Base-by-base conservation (phyloP, 768 basidiomycete species). In the Lyophyllum atratum region DNA sequence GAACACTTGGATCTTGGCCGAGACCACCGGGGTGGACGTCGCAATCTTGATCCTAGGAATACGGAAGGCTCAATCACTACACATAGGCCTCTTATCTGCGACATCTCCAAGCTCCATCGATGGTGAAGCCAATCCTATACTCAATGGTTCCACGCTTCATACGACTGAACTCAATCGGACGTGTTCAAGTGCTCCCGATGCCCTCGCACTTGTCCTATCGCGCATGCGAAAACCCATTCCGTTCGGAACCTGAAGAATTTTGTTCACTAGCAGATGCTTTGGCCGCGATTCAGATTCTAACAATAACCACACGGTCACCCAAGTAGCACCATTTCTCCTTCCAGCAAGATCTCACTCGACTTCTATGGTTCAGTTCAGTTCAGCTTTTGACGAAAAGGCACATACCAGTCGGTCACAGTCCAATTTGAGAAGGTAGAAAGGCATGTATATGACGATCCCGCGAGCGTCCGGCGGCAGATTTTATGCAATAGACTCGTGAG, bases 161-260 rank as follows among this genome's bases (percentile, higher is more conserved):
- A 19, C 39, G 28, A 19, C 37, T n/a, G 46, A 60, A 58, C 46
- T 50, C 51, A 56, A 47, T 53, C 47, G 33, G 56, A 57, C 45
- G 24, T 44, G 24, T 51, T 17, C 33, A 52, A 49, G 34, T 39
- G 52, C 14, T 37, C 28, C 52, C 60, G 60, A 42, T 59, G 40
- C 55, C 58, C 53, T 59, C 58, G 63, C 47, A 37, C 21, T 17
- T 31, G 1, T 14, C 40, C 33, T 40, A 14, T 25, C 21, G 42
- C 15, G 25, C 29, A 26, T 37, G 26, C 49, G 48, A 15, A 59
- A 48, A 33, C 17, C 49, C 58, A 48, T 42, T 59, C 39, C 21
- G 19, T 55, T 44, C 40, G 49, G 49, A 11, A 44, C 24, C 15
- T 29, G 5, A 19, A 19, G 39, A 19, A 7, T 40, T n/a, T 40